A percentile compares a stretch with the other conserved stretches of the same genome.
Conservation (phyloP, 148 eudicot species). For the Rheum nobile region DNA sequence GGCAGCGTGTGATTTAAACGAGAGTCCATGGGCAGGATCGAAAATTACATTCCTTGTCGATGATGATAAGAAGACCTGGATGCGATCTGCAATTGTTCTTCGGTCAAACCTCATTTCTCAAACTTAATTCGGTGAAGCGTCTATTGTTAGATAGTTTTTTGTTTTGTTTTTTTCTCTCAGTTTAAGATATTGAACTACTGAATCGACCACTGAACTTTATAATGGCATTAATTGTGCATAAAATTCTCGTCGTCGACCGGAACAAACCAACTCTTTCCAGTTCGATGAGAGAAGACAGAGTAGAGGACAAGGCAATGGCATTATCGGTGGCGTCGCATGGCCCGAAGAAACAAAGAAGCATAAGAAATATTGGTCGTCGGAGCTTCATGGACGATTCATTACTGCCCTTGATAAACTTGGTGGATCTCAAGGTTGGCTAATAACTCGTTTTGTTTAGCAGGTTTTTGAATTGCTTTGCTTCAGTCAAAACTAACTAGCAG, state of each 20-base stretch:
- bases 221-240: not conserved
- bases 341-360: constrained; percentile 30
- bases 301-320: too few relatives aligned
- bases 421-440: constrained; percentile 37
- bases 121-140: constrained; percentile 19
- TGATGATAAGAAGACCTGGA: constrained; percentile 41
- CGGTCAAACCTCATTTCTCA: constrained; percentile 6
- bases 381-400: constrained; percentile 29
- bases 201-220: not conserved
- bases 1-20: not conserved
- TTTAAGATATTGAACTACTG: too few relatives aligned
- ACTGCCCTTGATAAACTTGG: constrained; percentile 34
- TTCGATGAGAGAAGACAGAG: too few relatives aligned
- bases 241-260: constrained; percentile 15
- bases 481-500: too few relatives aligned
- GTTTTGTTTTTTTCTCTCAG: not conserved
- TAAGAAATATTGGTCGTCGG: constrained; percentile 39
- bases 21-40: not conserved
- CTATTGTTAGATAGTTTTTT: not conserved
- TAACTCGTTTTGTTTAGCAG: too few relatives aligned
- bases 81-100: constrained; percentile 48
- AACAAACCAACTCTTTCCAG: not conserved
- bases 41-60: not conserved
- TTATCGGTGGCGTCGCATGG: not conserved
- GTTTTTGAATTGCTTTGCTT: not conserved